Evolutionary conservation across 441 rosid species (phyloP).

Genomic region (Lagerstroemia fauriei): DNA sequence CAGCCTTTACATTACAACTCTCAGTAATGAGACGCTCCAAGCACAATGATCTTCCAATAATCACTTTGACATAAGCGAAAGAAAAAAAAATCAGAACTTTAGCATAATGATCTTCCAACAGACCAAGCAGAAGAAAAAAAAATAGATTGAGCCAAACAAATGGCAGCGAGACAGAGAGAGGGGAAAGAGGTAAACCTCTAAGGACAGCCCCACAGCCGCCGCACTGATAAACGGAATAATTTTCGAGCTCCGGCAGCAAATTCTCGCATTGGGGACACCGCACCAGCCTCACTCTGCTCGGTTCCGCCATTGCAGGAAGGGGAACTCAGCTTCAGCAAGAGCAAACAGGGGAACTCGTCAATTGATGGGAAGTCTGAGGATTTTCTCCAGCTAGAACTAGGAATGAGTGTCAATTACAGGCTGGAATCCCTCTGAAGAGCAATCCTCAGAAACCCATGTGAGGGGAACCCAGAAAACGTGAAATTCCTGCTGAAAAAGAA

Average conservation of each 20-base stretch:
- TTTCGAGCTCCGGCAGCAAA: conserved; percentile 75
- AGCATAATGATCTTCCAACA: background rate
- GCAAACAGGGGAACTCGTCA: conserved; percentile 17
- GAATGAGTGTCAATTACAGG: background rate
- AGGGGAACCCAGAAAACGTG: background rate
- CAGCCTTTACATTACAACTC: background rate
- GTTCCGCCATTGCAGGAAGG: conserved; percentile 52
- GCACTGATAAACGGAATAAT: conserved; percentile 76
- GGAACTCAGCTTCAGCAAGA: conserved; percentile 3
- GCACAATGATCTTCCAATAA: background rate
- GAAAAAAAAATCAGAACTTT: background rate
- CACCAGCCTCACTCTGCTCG: conserved; percentile 66
- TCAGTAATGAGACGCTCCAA: background rate
- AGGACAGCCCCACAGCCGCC: conserved; percentile 97
- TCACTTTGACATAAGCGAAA: background rate
- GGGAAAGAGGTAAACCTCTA: conserved; percentile 49
- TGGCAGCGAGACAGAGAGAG: background rate
- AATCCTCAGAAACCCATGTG: background rate
- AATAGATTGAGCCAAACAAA: background rate
- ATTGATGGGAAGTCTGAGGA: background rate
- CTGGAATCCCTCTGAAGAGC: background rate
- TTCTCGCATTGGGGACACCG: conserved; percentile 91
- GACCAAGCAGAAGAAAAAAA: background rate
- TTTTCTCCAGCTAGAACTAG: background rate
- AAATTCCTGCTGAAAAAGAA: background rate